Evolutionary conservation across 331 rosid genomes (phyloP).

Genomic region (Phaseolus coccineus): DNA sequence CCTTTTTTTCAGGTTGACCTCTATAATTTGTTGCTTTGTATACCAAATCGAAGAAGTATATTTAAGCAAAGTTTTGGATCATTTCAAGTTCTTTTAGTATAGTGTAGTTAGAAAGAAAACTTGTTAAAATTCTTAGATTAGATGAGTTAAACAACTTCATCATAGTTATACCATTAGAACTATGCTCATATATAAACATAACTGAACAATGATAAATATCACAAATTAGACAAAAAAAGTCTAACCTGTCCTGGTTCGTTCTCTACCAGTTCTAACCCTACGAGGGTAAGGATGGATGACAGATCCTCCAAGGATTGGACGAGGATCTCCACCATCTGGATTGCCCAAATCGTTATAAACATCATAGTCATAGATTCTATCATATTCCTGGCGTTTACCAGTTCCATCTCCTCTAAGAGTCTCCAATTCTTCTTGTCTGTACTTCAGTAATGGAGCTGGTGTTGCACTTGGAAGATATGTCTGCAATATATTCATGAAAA

Average conservation of each 20-base stretch:
- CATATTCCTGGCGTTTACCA: conserved; percentile 48
- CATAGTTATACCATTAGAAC: too few species aligned
- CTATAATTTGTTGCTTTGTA: too few species aligned
- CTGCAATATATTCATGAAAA: conserved; percentile 21
- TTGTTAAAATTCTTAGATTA: too few species aligned
- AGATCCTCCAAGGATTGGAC: conserved; percentile 77
- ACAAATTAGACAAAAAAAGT: background rate
- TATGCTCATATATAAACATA: too few species aligned
- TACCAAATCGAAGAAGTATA: too few species aligned
- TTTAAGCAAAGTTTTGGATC: too few species aligned
- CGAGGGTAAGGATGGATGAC: conserved; percentile 58
- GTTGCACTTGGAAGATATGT: conserved; percentile 40
- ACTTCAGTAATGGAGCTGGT: conserved; percentile 25
- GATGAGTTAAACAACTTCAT: too few species aligned
- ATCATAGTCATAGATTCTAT: conserved; percentile 63
- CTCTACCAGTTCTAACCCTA: conserved; percentile 60
- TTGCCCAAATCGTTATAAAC: conserved; percentile 58
- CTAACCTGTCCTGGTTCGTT: conserved; percentile 49
- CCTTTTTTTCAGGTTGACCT: too few species aligned
- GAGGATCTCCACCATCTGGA: conserved; percentile 51
- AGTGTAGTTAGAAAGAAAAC: too few species aligned
- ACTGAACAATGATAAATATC: background rate
- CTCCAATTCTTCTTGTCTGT: conserved; percentile 31
- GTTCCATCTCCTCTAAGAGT: conserved; percentile 36
- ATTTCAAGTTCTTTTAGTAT: too few species aligned